These are phyloP conservation scores for Penicillium sp. DNA, from an alignment of 2,329 filamentous ascomycete genomes.

Conservation along the genomic window DNA sequence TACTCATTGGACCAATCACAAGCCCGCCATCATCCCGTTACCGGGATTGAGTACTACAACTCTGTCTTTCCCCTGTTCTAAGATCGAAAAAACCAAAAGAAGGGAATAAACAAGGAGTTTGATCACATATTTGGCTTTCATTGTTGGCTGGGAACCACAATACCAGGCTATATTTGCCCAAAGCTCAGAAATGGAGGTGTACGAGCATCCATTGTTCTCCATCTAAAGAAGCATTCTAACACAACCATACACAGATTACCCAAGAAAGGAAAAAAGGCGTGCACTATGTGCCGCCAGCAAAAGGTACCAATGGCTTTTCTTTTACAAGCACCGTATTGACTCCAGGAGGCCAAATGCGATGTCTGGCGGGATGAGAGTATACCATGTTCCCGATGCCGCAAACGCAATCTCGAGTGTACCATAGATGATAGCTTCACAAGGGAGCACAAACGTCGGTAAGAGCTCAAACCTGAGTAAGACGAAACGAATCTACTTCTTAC, in stretches of 20 bases:
- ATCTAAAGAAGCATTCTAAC: conserved; percentile 11
- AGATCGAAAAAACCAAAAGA: background rate
- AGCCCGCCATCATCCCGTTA: conserved; percentile 3
- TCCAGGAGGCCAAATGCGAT: conserved; percentile 39
- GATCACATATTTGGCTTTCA: background rate
- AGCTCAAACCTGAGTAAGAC: background rate
- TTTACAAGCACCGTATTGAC: background rate
- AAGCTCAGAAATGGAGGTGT: conserved; percentile 11
- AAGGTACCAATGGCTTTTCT: conserved; percentile 32
- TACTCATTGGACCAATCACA: background rate
- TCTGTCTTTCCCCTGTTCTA: background rate
- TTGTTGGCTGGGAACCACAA: background rate
- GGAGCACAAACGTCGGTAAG: conserved; percentile 44
- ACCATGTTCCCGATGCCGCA: conserved; percentile 41
- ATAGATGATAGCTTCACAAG: conserved; percentile 45
- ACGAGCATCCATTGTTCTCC: background rate
- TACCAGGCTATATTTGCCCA: background rate
- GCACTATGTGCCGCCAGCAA: conserved; percentile 46
- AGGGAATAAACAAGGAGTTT: background rate
- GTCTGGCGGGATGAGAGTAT: conserved; percentile 35
- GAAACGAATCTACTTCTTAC: background rate
- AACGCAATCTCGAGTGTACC: conserved; percentile 36
- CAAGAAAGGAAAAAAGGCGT: conserved; percentile 41
- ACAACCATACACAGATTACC: conserved; percentile 13
- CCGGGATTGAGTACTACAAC: conserved; percentile 1